Conservation (phyloP, 371 early-diverging fungal species). For the Mucor sp. region DNA sequence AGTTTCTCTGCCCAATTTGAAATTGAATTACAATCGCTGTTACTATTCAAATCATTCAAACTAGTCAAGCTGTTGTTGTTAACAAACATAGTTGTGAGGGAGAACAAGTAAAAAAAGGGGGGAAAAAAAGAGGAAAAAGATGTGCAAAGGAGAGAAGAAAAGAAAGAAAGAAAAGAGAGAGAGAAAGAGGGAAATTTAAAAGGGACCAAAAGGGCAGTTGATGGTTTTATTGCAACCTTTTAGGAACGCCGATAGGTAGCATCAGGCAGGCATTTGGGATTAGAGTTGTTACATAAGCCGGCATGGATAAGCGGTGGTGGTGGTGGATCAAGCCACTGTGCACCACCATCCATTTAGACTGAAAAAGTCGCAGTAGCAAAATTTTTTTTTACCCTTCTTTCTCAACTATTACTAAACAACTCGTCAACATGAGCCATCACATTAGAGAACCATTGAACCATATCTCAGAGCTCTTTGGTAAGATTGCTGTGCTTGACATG, state of each 20-base stretch:
- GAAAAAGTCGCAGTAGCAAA: neutral
- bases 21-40: conserved; percentile 2
- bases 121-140: conserved; percentile 3
- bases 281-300: neutral
- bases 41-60: neutral
- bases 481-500: neutral
- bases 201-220: neutral
- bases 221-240: neutral
- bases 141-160: neutral
- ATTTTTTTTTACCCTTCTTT: neutral
- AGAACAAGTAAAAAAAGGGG: conserved; percentile 5
- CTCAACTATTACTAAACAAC: neutral
- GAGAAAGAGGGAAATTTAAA: conserved; percentile 8
- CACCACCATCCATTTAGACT: too few relatives aligned
- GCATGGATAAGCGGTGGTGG: neutral
- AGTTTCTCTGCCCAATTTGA: conserved; percentile 11
- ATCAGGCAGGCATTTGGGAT: neutral
- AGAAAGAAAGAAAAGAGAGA: conserved; percentile 7
- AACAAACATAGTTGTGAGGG: neutral
- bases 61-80: conserved; percentile 2
- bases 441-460: conserved; percentile 16
- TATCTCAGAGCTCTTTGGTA: conserved; percentile 18
- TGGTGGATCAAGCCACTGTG: neutral
- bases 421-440: conserved; percentile 4
- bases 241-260: neutral